Percentiles rank a stretch among this genome's conserved stretches.
Evolutionary conservation across 148 eudicot species (phyloP).

Genomic region (Talinum fruticosum): DNA sequence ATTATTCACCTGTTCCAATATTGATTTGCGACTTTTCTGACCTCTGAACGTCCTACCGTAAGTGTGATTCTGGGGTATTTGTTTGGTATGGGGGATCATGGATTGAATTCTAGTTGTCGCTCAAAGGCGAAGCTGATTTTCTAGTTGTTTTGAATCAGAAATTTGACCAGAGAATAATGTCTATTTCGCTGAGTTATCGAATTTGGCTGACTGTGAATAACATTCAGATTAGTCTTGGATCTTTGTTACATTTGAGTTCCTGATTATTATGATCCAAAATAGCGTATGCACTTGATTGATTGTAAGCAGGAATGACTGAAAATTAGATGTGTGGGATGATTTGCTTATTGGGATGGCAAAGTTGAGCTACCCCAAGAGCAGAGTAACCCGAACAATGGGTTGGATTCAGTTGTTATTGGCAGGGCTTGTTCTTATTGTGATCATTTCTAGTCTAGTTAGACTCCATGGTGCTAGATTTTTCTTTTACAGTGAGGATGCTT

Average conservation of each 20-base stretch:
- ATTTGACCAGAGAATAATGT: not conserved
- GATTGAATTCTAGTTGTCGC: not conserved
- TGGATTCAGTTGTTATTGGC: conserved; percentile 71
- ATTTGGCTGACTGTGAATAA: not conserved
- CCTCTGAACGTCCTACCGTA: not conserved
- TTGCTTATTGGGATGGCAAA: conserved; percentile 45
- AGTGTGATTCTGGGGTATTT: not conserved
- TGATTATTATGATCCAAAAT: not conserved
- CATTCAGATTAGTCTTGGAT: not conserved
- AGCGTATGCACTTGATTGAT: not conserved
- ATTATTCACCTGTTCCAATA: not conserved
- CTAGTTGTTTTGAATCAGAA: not conserved
- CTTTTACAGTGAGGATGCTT: conserved; percentile 57
- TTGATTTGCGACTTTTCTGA: not conserved
- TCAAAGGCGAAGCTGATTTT: not conserved
- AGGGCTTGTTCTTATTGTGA: conserved; percentile 62
- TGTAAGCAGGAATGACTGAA: not conserved
- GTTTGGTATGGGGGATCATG: conserved; percentile 2
- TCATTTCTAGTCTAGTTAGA: conserved; percentile 59
- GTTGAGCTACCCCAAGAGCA: conserved; percentile 42
- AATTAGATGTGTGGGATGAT: conserved; percentile 9
- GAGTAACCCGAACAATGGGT: conserved; percentile 52
- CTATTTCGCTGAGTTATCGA: not conserved
- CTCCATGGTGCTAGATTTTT: conserved; percentile 79
- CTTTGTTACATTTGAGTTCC: not conserved